Base-by-base conservation (phyloP, 768 basidiomycete genomes). In the Pholiota microspora region DNA sequence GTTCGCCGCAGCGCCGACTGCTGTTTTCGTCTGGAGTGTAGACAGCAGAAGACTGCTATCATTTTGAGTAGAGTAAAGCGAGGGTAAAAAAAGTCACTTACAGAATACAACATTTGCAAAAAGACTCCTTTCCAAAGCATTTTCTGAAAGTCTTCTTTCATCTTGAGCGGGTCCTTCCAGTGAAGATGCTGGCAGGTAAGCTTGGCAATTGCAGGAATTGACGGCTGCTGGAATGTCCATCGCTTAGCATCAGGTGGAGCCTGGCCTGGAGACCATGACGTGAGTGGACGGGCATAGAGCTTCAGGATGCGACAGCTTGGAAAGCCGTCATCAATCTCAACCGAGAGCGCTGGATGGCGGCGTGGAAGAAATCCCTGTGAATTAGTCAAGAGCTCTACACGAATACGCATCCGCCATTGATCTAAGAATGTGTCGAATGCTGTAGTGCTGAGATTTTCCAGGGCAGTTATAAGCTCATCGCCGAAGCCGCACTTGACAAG, bases 101-200 rank as follows among this genome's bases (percentile, higher is more conserved):
- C 53, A 2, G 53, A 47, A 15, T 40, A 48, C 2, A 48, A 15
- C 16, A 54, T 48, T 16, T 48, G 53, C n/a, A 42, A 23, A 13
- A 40, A 54, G 8, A 49, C 21, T 15, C 53, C 53, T 10, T 49
- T 21, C 53, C 53, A 54, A 7, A 54, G 16, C 16, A 31, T 15
- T 12, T n/a, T 25, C 7, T 24, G 8, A 3, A 54, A 31, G 3
- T 40, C 13, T 12, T 38, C 8, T 16, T n/a, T 15, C n/a, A 40
- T 34, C 5, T 7, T 7, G 10, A 21, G 16, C 8, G 0, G 3
- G 7, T 29, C 15, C 7, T 31, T 5, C 45, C 46, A 47, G 15
- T 31, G 28, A 13, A 48, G 32, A 9, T n/a, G 32, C n/a, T 32
- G 7, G 9, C 1, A 1, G 7, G 32, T 2, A 48, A 32, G 29